Conservation (phyloP, 345 rosid genomes). For the Eucalyptus dawsonii region DNA sequence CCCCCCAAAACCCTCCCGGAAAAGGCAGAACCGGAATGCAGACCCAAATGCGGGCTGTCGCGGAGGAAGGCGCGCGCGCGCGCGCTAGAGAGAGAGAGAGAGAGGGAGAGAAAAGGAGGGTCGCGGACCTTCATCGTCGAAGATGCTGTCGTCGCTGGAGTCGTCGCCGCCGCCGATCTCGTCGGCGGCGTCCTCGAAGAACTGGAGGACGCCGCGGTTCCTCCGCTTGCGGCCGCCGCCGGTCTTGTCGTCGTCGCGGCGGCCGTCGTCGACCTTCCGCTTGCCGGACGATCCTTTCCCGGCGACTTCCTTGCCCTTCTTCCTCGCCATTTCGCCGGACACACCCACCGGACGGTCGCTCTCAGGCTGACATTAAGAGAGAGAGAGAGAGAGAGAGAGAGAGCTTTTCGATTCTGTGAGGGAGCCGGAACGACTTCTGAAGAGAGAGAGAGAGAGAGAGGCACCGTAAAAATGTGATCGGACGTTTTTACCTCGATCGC, state of each 20-base stretch:
- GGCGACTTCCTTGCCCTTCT: slow-evolving; percentile 21
- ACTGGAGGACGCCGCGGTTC: slow-evolving; percentile 41
- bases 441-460: background rate
- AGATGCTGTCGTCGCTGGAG: slow-evolving; percentile 18
- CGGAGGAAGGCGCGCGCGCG: too few species aligned
- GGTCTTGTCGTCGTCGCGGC: slow-evolving; percentile 8
- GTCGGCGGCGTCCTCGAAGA: slow-evolving; percentile 52
- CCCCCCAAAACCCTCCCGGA: background rate
- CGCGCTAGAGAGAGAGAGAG: background rate
- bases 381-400: background rate
- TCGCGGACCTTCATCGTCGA: slow-evolving; percentile 14
- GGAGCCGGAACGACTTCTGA: background rate
- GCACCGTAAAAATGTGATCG: background rate
- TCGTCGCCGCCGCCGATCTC: slow-evolving; percentile 19
- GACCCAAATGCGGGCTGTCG: background rate
- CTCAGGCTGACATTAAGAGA: background rate
- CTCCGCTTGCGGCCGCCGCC: slow-evolving; percentile 19
- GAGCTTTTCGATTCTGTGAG: background rate
- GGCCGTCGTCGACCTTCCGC: slow-evolving; percentile 9
- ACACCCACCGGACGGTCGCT: background rate
- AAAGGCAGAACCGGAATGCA: background rate
- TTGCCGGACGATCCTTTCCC: slow-evolving; percentile 7
- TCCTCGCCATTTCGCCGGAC: background rate
- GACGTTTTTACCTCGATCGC: background rate
- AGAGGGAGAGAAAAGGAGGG: background rate